Conservation (phyloP, 495 filamentous ascomycete species). For the Letharia columbiana region DNA sequence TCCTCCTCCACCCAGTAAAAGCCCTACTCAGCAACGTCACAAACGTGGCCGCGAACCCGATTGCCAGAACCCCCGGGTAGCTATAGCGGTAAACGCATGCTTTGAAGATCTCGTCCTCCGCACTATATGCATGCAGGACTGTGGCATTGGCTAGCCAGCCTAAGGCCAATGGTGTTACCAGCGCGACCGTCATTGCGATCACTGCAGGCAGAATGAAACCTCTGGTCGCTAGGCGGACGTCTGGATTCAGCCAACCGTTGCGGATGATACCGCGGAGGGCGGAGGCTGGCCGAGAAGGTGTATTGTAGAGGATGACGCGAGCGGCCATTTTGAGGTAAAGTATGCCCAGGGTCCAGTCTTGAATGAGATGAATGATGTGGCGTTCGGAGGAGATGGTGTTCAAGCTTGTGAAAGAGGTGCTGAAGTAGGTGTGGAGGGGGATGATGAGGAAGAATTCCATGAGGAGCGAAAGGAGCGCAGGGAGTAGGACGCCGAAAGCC, state of each 20-base stretch:
- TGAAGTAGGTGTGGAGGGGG: slow-evolving; percentile 75
- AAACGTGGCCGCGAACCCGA: slow-evolving; percentile 38
- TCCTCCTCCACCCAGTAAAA: slow-evolving; percentile 66
- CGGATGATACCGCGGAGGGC: slow-evolving; percentile 68
- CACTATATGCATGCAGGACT: slow-evolving; percentile 30
- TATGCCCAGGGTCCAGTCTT: slow-evolving; percentile 89
- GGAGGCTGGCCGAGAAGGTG: slow-evolving; percentile 57
- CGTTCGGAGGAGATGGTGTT: slow-evolving; percentile 8
- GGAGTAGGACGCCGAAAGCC: slow-evolving; percentile 66
- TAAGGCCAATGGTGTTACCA: slow-evolving; percentile 49
- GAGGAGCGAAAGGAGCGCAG: slow-evolving; percentile 70
- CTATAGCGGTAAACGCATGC: slow-evolving; percentile 61
- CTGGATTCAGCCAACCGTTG: slow-evolving; percentile 73
- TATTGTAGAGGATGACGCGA: slow-evolving; percentile 56
- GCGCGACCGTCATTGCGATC: slow-evolving; percentile 47
- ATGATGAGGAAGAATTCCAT: slow-evolving; percentile 86
- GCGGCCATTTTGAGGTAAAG: slow-evolving; percentile 83
- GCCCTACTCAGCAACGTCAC: slow-evolving; percentile 41
- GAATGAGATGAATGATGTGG: slow-evolving; percentile 80
- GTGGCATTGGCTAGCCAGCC: slow-evolving; percentile 39
- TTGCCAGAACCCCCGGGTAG: slow-evolving; percentile 51
- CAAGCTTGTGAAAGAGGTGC: slow-evolving; percentile 9
- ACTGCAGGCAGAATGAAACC: slow-evolving; percentile 69
- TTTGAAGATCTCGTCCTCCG: slow-evolving; percentile 38
- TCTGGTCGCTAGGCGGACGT: slow-evolving; percentile 67